Evolutionary conservation across 805 yeast genomes (phyloP), one percentile per base, ranked within the genome.

Genomic region (Wickerhamomyces xylosicus): DNA sequence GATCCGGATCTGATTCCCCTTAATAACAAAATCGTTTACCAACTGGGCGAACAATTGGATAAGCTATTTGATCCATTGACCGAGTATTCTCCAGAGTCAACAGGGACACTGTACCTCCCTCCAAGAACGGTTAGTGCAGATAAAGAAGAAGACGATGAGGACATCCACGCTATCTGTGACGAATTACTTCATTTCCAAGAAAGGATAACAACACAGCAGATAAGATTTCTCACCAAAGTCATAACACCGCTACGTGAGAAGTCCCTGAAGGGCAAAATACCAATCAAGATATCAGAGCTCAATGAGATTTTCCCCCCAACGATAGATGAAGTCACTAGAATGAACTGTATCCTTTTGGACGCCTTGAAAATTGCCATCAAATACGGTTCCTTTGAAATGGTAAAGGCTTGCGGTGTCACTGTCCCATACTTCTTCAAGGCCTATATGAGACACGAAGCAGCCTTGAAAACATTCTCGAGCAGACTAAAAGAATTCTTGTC

Each of bases 361-460:
- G 75, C 92, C 18, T 60, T 90, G 40, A 73, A 74, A 41, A 58
- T 71, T 14, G 90, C 97, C 0, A 52, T 64, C 2, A 74, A 79
- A 0, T 74, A 58, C 53, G 96, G 96, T 2, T 72, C 81, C 37
- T 69, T 71, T 37, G 97, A 90, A 57, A 67, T 85, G 3, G 58
- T 90, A 42, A 79, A 74, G 44, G 95, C 90, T 1, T 74, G 94
- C 53, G 92, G 87, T 3, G 70, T 76, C 37, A 78, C 92, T 0
- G 69, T 90, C 14, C 96, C 97, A 0, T 86, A 85, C 57, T 90
- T 87, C 56, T 90, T 85, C 62, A 85, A 87, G 53, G 95, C 97
- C 0, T 85, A 84, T 49, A 85, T 87, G 67, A 69, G 97, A 41
- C 97, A 90, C 58, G 95, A 89, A 58, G 95, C 96, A 8, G 95